phyloP scores from a whole-genome alignment of 2,329 filamentous ascomycete genomes.

The Colletotrichum sp. region DNA sequence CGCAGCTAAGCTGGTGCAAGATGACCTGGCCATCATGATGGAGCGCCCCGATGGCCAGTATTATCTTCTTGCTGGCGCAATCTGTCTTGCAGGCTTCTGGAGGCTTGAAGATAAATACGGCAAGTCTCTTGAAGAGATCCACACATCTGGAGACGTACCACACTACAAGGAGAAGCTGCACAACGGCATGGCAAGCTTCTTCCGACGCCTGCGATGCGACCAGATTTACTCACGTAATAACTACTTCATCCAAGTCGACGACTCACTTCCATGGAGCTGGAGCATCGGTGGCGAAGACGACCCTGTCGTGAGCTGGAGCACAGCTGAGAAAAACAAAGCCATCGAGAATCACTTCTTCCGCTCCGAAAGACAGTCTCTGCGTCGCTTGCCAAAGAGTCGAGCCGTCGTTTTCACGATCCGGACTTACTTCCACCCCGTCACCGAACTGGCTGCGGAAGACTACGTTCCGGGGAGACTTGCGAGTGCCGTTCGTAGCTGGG shows the following conservation, averaged over 20 bases:
- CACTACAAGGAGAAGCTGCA: slow-evolving; percentile 74
- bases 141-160: slow-evolving; percentile 78
- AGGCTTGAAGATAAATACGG: slow-evolving; percentile 80
- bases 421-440: slow-evolving; percentile 79
- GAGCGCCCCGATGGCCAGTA: slow-evolving; percentile 79
- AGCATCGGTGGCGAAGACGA: slow-evolving; percentile 78
- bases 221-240: slow-evolving; percentile 73
- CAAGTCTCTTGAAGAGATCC: slow-evolving; percentile 80
- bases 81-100: slow-evolving; percentile 85
- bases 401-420: slow-evolving; percentile 77
- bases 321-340: slow-evolving; percentile 74
- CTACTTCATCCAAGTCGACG: slow-evolving; percentile 89
- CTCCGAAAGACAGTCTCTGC: slow-evolving; percentile 74
- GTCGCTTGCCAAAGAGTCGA: slow-evolving; percentile 63
- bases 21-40: slow-evolving; percentile 85
- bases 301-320: slow-evolving; percentile 71
- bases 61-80: slow-evolving; percentile 77
- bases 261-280: slow-evolving; percentile 74
- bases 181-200: slow-evolving; percentile 83
- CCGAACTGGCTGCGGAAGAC: slow-evolving; percentile 70
- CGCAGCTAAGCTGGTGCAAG: slow-evolving; percentile 75
- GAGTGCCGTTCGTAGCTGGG: slow-evolving; percentile 82
- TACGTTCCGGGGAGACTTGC: slow-evolving; percentile 81
- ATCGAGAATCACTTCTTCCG: slow-evolving; percentile 79
- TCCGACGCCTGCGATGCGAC: slow-evolving; percentile 72